Base-by-base conservation (phyloP, 352 stramenopile genomes). In the Pythium dissotocum region DNA sequence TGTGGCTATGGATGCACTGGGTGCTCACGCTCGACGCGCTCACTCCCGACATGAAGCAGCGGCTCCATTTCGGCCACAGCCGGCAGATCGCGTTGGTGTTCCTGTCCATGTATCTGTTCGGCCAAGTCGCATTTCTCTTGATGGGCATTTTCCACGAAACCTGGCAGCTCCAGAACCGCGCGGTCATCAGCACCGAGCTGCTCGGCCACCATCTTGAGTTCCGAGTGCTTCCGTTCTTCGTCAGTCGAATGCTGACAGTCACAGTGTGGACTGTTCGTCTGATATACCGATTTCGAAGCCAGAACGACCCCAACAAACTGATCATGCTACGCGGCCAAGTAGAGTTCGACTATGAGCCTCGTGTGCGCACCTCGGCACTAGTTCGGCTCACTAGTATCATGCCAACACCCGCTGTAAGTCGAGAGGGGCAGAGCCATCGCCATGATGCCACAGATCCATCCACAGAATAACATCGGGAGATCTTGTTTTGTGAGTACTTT, bases 241-340 rank as follows among this genome's bases (percentile, higher is more conserved):
- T 64, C 0, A 68, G 63, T 8, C 54, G 69, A 4, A 26, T 69
- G 14, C 24, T 62, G 33, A 75, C 59, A 13, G 28, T 75, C n/a
- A 26, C 56, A n/a, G 53, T 75, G 16, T 75, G 69, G 69, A 68
- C 69, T 0, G 16, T 54, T 4, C 69, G 69, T 6, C 52, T 69
- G 2, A 21, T 71, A 10, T 75, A 63, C 63, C 53, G 69, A 24
- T 26, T 67, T 0, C 28, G 28, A 28, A 61, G 6, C n/a, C 44
- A 46, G 21, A 28, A 8, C 1, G 28, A 61, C 32, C 28, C 40
- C 6, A 53, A 57, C 49, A 46, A 57, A 26, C 63, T 75, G 26
- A 14, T 71, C 26, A 24, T 75, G 14, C 10, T 71, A 9, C 63
- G 67, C n/a, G 69, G 69, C 38, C 63, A 62, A 40, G 69, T 75